A percentile compares a stretch with the other conserved stretches of the same genome.
Evolutionary conservation across 805 yeast species (phyloP).

Genomic region (Zygosaccharomyces siamensis): DNA sequence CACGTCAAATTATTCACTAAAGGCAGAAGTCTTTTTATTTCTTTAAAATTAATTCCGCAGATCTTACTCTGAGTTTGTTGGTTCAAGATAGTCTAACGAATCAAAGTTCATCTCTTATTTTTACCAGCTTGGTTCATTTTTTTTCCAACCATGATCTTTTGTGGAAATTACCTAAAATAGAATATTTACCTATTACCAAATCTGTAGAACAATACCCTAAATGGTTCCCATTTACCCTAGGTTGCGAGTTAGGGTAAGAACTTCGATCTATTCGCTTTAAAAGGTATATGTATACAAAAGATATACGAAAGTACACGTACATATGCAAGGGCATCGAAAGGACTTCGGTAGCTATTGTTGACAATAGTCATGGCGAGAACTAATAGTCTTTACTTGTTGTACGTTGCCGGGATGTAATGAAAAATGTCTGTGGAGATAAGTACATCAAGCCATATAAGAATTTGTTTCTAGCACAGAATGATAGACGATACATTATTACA

Average conservation of each 20-base stretch:
- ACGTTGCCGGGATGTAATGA: no score
- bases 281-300: neutral
- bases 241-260: neutral
- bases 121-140: neutral
- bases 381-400: no score
- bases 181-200: slow-evolving; percentile 6
- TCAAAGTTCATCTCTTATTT: slow-evolving; percentile 1
- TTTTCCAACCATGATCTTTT: slow-evolving; percentile 4
- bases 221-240: neutral
- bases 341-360: neutral
- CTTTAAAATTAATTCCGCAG: neutral
- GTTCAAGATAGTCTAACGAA: neutral
- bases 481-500: no score
- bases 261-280: neutral
- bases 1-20: slow-evolving; percentile 2
- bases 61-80: neutral
- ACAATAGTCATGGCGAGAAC: neutral
- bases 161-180: slow-evolving; percentile 12
- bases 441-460: no score
- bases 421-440: no score
- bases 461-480: no score
- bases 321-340: neutral
- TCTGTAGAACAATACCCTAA: neutral
- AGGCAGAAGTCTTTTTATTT: slow-evolving; percentile 1
- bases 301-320: neutral